These are phyloP conservation scores for Debaryomyces fabryi DNA, from an alignment of 1,139 yeast species.

Conservation along the genomic window DNA sequence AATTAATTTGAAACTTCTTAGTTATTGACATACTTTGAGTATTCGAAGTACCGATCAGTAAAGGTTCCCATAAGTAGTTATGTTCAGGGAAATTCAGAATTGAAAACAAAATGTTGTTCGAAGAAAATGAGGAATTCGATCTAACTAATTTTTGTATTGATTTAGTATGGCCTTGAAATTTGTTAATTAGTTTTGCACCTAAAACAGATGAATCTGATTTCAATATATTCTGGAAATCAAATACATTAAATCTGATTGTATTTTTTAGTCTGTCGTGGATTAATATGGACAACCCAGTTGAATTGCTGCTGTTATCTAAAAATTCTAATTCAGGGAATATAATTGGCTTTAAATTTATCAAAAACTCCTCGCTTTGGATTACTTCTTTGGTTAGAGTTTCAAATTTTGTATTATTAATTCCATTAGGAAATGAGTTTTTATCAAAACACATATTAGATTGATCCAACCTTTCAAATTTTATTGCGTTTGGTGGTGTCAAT, in stretches of 20 bases:
- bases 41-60: slow-evolving; percentile 27
- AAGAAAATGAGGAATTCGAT: slow-evolving; percentile 42
- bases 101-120: slow-evolving; percentile 37
- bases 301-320: slow-evolving; percentile 15
- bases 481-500: slow-evolving; percentile 47
- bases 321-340: slow-evolving; percentile 24
- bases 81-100: slow-evolving; percentile 51
- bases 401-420: background rate
- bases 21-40: slow-evolving; percentile 31
- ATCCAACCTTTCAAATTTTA: slow-evolving; percentile 26
- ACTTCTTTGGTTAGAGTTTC: slow-evolving; percentile 4
- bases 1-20: slow-evolving; percentile 38
- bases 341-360: slow-evolving; percentile 26
- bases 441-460: slow-evolving; percentile 13
- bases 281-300: slow-evolving; percentile 26
- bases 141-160: slow-evolving; percentile 69
- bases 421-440: slow-evolving; percentile 20
- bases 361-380: slow-evolving; percentile 7
- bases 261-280: slow-evolving; percentile 44
- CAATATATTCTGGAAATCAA: slow-evolving; percentile 20
- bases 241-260: slow-evolving; percentile 33
- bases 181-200: slow-evolving; percentile 34
- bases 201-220: slow-evolving; percentile 10
- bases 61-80: slow-evolving; percentile 67
- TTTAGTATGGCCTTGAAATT: slow-evolving; percentile 84